phyloP scores from a whole-genome alignment of 495 filamentous ascomycete genomes.

The Rhizodiscina lignyota region DNA sequence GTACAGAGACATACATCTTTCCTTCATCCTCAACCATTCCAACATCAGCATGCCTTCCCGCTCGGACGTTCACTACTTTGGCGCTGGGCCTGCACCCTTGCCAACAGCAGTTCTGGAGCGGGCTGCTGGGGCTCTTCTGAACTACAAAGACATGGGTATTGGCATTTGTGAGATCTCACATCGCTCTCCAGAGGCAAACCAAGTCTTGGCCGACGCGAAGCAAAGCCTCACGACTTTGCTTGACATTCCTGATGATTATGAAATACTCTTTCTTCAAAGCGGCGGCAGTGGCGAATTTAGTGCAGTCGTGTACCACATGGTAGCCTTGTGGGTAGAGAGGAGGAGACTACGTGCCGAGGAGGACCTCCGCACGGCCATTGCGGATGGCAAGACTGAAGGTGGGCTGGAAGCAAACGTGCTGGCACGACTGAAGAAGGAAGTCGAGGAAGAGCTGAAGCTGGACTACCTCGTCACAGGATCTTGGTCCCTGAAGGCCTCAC shows the following conservation, averaged over 20 bases:
- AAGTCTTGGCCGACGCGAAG: slow-evolving; percentile 22
- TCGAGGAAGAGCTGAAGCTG: slow-evolving; percentile 50
- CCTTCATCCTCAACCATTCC: too few relatives aligned
- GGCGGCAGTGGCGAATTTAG: slow-evolving; percentile 75
- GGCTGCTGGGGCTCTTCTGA: slow-evolving; percentile 58
- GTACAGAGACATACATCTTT: too few relatives aligned
- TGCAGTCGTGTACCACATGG: slow-evolving; percentile 65
- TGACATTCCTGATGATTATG: slow-evolving; percentile 60
- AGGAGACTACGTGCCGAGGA: slow-evolving; percentile 25
- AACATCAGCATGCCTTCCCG: slow-evolving; percentile 43
- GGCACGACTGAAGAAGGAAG: slow-evolving; percentile 40
- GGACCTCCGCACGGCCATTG: slow-evolving; percentile 17
- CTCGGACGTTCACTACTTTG: slow-evolving; percentile 60
- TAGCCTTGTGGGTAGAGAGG: slow-evolving; percentile 62
- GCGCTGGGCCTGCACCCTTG: slow-evolving; percentile 71
- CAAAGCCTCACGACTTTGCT: slow-evolving; percentile 32
- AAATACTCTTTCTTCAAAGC: slow-evolving; percentile 65
- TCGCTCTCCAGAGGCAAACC: slow-evolving; percentile 55
- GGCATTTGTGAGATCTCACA: slow-evolving; percentile 79
- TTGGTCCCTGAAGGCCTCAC: slow-evolving; percentile 87
- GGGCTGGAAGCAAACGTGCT: slow-evolving; percentile 31
- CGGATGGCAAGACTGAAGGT: slow-evolving; percentile 1
- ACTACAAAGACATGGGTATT: slow-evolving; percentile 68
- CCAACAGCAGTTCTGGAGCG: slow-evolving; percentile 60
- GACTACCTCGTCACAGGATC: slow-evolving; percentile 87